Evolutionary conservation across 139 green algal species (phyloP).

Genomic region (Choricystis sp.): DNA sequence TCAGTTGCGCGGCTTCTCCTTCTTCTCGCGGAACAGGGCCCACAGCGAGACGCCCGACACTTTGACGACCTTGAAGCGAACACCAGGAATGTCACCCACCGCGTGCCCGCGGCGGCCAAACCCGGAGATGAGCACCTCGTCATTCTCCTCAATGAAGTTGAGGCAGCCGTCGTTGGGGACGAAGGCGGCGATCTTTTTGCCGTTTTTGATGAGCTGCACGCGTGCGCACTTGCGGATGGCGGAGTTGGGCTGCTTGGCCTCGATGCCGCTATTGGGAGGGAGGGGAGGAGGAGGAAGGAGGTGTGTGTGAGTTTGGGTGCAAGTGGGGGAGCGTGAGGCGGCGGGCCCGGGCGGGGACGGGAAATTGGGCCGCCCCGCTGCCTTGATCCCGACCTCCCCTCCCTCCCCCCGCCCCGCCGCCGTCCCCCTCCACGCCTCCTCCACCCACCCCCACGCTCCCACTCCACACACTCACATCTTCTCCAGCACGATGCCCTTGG

Average conservation of each 20-base stretch:
- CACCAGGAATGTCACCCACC: slow-evolving; percentile 99
- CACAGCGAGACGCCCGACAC: slow-evolving; percentile 91
- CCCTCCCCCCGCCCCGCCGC: neutral
- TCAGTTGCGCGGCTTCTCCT: slow-evolving; percentile 87
- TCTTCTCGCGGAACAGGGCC: slow-evolving; percentile 96
- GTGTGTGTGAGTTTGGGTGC: neutral
- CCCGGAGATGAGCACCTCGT: slow-evolving; percentile 96
- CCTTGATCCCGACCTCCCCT: no score
- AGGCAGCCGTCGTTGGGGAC: slow-evolving; percentile 99
- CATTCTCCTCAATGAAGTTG: slow-evolving; percentile 99
- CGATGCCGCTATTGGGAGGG: slow-evolving; percentile 73
- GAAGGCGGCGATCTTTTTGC: slow-evolving; percentile 99
- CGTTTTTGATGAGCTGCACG: slow-evolving; percentile 99
- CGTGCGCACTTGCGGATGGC: slow-evolving; percentile 98
- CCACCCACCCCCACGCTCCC: neutral
- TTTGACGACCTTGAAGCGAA: slow-evolving; percentile 99
- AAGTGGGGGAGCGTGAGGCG: neutral
- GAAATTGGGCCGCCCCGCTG: no score
- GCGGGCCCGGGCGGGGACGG: no score
- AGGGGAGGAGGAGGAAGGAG: neutral
- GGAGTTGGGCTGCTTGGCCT: slow-evolving; percentile 99
- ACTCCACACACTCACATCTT: slow-evolving; percentile 73
- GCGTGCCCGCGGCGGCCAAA: slow-evolving; percentile 95
- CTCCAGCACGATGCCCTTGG: slow-evolving; percentile 99
- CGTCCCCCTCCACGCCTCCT: neutral